Conservation (phyloP, 2,329 filamentous ascomycete genomes). For the Erysiphe pisi region DNA sequence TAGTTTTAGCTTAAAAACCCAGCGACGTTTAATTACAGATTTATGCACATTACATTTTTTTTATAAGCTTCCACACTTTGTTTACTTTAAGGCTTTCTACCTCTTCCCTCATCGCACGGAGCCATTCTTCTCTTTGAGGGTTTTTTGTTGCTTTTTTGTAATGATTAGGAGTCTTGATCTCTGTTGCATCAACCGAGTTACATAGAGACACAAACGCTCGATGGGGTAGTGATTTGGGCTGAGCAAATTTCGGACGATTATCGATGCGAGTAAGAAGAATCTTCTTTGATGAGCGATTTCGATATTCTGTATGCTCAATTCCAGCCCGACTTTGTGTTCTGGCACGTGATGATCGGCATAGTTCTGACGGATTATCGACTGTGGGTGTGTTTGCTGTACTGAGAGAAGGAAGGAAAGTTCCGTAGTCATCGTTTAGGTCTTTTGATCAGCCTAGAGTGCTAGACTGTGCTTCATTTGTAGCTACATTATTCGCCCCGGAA, state of each 20-base stretch:
- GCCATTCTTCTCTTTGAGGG: neutral
- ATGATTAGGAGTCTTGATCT: neutral
- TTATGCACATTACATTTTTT: neutral
- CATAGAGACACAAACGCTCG: neutral
- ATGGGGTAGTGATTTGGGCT: neutral
- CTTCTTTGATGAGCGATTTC: too few species aligned
- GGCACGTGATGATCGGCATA: too few species aligned
- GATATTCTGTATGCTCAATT: too few species aligned
- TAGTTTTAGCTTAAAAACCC: constrained; percentile 24
- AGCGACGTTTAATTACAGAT: neutral
- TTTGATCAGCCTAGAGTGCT: too few species aligned
- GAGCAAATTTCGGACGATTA: neutral
- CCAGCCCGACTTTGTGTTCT: neutral
- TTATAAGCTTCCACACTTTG: neutral
- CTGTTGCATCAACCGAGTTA: neutral
- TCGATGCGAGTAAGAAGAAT: neutral
- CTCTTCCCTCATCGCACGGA: constrained; percentile 10
- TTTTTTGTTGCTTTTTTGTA: neutral
- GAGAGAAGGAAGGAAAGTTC: neutral
- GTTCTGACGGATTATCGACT: too few species aligned
- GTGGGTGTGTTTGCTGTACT: too few species aligned
- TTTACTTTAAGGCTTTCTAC: neutral
- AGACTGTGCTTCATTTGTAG: neutral
- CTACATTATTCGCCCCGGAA: neutral
- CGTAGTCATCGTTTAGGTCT: too few species aligned